Evolutionary conservation across 305 asterid species (phyloP).

Genomic region (Stenogyne calaminthoides): DNA sequence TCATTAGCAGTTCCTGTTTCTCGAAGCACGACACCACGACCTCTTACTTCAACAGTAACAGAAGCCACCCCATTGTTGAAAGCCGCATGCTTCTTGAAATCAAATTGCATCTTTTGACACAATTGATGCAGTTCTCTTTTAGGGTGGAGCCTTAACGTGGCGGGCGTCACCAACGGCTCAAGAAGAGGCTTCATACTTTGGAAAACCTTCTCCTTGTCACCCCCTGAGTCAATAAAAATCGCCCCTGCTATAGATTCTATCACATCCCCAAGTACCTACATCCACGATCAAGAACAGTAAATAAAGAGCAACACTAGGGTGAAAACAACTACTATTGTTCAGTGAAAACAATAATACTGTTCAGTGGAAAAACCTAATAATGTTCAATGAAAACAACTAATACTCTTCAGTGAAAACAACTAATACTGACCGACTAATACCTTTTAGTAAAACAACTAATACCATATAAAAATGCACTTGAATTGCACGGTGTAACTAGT

Average conservation of each 20-base stretch:
- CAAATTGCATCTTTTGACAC: constrained; percentile 50
- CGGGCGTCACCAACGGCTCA: constrained; percentile 76
- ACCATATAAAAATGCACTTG: too few species aligned
- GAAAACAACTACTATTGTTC: too few species aligned
- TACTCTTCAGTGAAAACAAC: too few species aligned
- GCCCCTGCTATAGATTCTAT: constrained; percentile 91
- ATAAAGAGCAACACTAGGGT: too few species aligned
- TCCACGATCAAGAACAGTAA: background rate
- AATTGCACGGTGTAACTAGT: too few species aligned
- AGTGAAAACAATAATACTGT: too few species aligned
- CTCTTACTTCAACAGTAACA: constrained; percentile 58
- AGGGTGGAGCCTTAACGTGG: constrained; percentile 64
- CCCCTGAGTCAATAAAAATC: constrained; percentile 68
- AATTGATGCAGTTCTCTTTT: constrained; percentile 60
- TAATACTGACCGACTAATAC: too few species aligned
- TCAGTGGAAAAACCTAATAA: too few species aligned
- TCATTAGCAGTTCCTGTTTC: background rate
- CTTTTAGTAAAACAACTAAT: too few species aligned
- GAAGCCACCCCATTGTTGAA: constrained; percentile 34
- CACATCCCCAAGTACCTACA: constrained; percentile 81
- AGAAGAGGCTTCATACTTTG: constrained; percentile 67
- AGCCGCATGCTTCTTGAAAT: constrained; percentile 26
- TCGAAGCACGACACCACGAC: constrained; percentile 3
- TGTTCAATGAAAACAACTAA: too few species aligned
- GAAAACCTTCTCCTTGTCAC: constrained; percentile 55